Evolutionary conservation across 495 filamentous ascomycete genomes (phyloP).

Genomic region (Lasiosphaeria hispida): DNA sequence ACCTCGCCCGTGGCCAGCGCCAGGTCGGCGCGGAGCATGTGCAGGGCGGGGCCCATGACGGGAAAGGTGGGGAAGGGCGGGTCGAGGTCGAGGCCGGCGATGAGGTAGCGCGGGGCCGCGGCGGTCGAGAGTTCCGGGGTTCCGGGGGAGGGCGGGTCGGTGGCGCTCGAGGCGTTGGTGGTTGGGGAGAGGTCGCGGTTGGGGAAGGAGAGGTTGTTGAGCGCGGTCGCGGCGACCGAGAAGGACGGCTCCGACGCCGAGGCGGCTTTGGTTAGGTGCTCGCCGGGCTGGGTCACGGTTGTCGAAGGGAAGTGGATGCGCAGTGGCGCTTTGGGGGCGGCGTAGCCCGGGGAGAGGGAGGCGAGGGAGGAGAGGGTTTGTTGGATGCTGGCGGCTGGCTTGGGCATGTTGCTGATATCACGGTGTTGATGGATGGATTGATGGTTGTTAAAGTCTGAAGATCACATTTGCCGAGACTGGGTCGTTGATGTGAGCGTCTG

Average conservation of each 20-base stretch:
- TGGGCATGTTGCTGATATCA: conserved; percentile 17
- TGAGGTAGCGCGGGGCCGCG: conserved; percentile 36
- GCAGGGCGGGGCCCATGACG: conserved; percentile 49
- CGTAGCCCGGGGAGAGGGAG: conserved; percentile 3
- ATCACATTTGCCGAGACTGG: no score
- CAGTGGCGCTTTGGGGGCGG: conserved; percentile 12
- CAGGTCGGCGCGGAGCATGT: conserved; percentile 45
- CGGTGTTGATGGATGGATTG: conserved; percentile 14
- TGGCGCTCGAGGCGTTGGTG: conserved; percentile 5
- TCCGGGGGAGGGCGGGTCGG: neutral
- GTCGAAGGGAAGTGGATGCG: conserved; percentile 29
- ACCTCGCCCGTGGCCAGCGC: conserved; percentile 7
- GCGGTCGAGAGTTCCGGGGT: neutral
- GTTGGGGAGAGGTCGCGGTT: conserved; percentile 25
- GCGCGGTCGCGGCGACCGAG: conserved; percentile 23
- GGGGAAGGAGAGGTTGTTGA: conserved; percentile 22
- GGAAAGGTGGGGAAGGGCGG: conserved; percentile 51
- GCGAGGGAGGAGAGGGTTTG: conserved; percentile 19
- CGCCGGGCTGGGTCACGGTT: conserved; percentile 19
- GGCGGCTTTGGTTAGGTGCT: conserved; percentile 14
- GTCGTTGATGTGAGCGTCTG: no score
- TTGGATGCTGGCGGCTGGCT: conserved; percentile 19
- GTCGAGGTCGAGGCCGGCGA: conserved; percentile 51
- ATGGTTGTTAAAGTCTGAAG: neutral
- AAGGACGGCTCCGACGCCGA: conserved; percentile 19